phyloP scores from a whole-genome alignment of 2,329 filamentous ascomycete species.

The Fusarium oxysporum region DNA sequence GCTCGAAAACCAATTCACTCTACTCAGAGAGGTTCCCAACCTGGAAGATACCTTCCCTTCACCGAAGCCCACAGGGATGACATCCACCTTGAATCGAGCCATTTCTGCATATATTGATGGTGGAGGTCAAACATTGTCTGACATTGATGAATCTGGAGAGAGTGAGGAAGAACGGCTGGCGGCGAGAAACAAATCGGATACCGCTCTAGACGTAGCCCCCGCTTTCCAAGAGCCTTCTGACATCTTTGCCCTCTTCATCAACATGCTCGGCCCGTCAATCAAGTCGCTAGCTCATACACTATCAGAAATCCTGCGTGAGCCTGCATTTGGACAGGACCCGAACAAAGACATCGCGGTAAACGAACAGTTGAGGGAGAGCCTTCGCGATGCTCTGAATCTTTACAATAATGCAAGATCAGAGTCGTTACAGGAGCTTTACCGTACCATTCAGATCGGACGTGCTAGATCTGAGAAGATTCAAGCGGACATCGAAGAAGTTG shows the following conservation, averaged over 20 bases:
- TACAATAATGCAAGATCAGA: slow-evolving; percentile 81
- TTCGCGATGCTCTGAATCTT: slow-evolving; percentile 81
- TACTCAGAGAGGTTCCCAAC: slow-evolving; percentile 73
- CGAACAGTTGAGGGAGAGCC: slow-evolving; percentile 81
- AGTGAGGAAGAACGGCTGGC: slow-evolving; percentile 59
- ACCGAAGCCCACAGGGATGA: slow-evolving; percentile 31
- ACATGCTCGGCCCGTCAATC: slow-evolving; percentile 90
- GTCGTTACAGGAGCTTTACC: slow-evolving; percentile 84
- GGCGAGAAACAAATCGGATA: slow-evolving; percentile 46
- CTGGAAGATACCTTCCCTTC: slow-evolving; percentile 27
- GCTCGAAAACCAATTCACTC: slow-evolving; percentile 86
- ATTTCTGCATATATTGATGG: slow-evolving; percentile 53
- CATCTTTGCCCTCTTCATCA: slow-evolving; percentile 92
- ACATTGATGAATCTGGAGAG: slow-evolving; percentile 74
- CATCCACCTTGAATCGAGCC: slow-evolving; percentile 45
- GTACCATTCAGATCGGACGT: slow-evolving; percentile 77
- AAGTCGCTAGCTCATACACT: slow-evolving; percentile 94
- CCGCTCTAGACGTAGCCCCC: slow-evolving; percentile 46
- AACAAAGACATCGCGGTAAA: slow-evolving; percentile 79
- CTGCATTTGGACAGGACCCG: slow-evolving; percentile 80
- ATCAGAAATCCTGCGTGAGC: slow-evolving; percentile 86
- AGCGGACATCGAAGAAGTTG: slow-evolving; percentile 96
- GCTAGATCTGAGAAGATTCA: slow-evolving; percentile 79
- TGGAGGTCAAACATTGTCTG: slow-evolving; percentile 63
- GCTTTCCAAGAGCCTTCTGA: slow-evolving; percentile 75